Base-by-base conservation (phyloP, 2,329 filamentous ascomycete species). In the Paecilomyces sp. region DNA sequence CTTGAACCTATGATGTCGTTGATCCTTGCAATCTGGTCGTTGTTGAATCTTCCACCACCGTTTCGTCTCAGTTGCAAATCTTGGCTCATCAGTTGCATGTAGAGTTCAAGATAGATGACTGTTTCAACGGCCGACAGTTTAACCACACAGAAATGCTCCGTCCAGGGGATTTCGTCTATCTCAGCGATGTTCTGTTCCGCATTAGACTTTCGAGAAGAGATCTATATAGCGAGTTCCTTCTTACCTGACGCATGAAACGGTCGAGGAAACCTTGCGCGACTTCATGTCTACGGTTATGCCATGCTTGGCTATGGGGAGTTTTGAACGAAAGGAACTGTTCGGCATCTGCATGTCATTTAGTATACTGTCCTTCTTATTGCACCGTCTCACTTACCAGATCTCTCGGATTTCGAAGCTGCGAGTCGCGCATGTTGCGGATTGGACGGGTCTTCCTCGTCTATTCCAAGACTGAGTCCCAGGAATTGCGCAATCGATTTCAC, bases 401-500 rank as follows among this genome's bases (percentile, higher is more conserved):
- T 72, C 3, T 81, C 76, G 34, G 73, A 73, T 7, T 68, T 68
- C 34, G 79, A 68, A 3, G 67, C 66, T 56, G 51, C 51, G 13
- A 53, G 15, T 11, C 51, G 51, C 24, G 51, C 51, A 22, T 57
- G 57, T n/a, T 58, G 79, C n/a, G 72, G 70, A n/a, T 75, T 75
- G 41, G 79, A 80, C 2, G 78, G 70, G 3, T 74, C 77, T 18
- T 75, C 80, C 51, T 83, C 80, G 55, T 85, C 79, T 22, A 81
- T 69, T 1, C 83, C 85, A 0, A 89, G 72, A 54, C 79, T 76
- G 24, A 86, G 71, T 1, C 81, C 79, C 1, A 89, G 67, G 15
- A 87, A 79, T 1, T 73, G 74, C 0, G 84, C 84, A 60, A 88
- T 84, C 15, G 77, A 78, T 57, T 86, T 83, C 8, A 88, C 75